Base-by-base conservation (phyloP, 805 yeast species). In the Kuraishia molischiana region DNA sequence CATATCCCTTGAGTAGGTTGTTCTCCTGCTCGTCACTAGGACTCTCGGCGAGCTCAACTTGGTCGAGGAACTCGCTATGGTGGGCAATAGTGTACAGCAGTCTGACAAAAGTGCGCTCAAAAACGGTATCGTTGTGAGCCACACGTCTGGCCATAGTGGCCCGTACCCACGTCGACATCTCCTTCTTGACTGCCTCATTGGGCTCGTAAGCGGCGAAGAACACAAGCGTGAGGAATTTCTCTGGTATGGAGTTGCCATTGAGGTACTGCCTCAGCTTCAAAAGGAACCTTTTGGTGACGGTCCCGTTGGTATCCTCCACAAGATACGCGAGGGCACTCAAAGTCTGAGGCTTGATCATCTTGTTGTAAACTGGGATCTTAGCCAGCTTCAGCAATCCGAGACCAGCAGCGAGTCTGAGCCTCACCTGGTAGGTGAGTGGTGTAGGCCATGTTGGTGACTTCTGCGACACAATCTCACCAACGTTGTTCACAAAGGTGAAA, bases 171-270 rank as follows among this genome's bases (percentile, higher is more conserved):
- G 79, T 80, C 28, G 66, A 65, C 0, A 75, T 69, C 30, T 73
- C 70, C 1, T 59, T 54, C 42, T 66, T 72, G 29, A 85, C 51
- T 1, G 56, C 55, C 3, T 47, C 48, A 21, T 72, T 69, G 0
- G 94, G 90, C 50, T 87, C 97, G 50, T 74, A 77, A 1, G 92
- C 95, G 47, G 72, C 65, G 51, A 84, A 80, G 52, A 81, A 85
- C 1, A 84, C 61, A 18, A 85, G 53, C 1, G 86, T 79, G 32
- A 82, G 49, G 48, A 78, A 85, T 42, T 75, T 68, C 39, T 78
- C 79, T 1, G 94, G 75, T 3, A 86, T 66, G 8, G 53, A 44
- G 36, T 69, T 76, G 19, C 59, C 55, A 20, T 77, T 67, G 35
- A 83, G 57, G 38, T 65, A 63, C 26, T 66, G 65, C 41, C 77